Conservation (phyloP, 2,329 filamentous ascomycete genomes). For the Pseudofabraea citricarpa region DNA sequence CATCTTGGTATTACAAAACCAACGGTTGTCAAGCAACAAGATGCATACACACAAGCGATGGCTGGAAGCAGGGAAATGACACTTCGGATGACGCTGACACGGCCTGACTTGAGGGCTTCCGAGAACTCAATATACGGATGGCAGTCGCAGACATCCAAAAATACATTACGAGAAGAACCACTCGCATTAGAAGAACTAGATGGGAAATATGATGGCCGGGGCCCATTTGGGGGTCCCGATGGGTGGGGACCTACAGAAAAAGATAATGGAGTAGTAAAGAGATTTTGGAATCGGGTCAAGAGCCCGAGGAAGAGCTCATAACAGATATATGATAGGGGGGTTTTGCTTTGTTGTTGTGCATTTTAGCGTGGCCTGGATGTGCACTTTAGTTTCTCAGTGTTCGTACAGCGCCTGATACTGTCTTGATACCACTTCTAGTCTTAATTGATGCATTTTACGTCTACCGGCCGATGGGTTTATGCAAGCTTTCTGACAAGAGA, state of each 20-base stretch:
- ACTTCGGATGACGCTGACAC: constrained; percentile 88
- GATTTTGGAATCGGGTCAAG: constrained; percentile 58
- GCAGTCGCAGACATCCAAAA: constrained; percentile 40
- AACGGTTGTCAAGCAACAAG: constrained; percentile 22
- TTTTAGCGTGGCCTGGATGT: constrained; percentile 9
- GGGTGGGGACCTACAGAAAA: constrained; percentile 37
- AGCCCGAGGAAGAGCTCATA: constrained; percentile 19
- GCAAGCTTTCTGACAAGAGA: neutral
- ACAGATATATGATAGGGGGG: neutral
- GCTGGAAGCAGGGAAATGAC: constrained; percentile 82
- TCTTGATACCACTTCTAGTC: constrained; percentile 15
- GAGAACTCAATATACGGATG: constrained; percentile 70
- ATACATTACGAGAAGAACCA: constrained; percentile 38
- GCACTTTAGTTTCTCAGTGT: neutral
- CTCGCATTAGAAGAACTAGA: constrained; percentile 51
- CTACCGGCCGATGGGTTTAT: neutral
- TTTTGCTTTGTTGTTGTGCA: constrained; percentile 5
- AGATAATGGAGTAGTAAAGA: constrained; percentile 54
- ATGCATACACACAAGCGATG: constrained; percentile 43
- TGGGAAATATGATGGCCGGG: constrained; percentile 42
- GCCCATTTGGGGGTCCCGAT: constrained; percentile 28
- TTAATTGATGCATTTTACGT: constrained; percentile 1
- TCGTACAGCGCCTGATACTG: constrained; percentile 9
- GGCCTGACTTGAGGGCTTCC: constrained; percentile 75
- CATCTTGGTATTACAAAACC: constrained; percentile 22